A percentile compares a stretch with the other conserved stretches of the same genome.
phyloP scores from a whole-genome alignment of 2,329 filamentous ascomycete species.

The Aspergillus nomiae region DNA sequence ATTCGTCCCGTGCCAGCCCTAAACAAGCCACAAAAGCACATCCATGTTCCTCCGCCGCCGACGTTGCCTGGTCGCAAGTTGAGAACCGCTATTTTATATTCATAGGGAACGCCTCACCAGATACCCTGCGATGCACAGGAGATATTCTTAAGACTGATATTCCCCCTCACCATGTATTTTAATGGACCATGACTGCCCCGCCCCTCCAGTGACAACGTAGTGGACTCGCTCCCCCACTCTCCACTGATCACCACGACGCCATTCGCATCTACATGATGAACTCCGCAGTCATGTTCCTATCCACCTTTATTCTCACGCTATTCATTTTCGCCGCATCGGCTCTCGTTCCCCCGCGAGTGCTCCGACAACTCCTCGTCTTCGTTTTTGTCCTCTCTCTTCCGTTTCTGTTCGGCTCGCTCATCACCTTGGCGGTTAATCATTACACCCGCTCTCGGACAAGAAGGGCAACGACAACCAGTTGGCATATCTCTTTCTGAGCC shows the following conservation, averaged over 20 bases:
- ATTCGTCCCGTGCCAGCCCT: too few relatives aligned
- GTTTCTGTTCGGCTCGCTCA: background rate
- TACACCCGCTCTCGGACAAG: background rate
- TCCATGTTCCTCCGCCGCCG: too few relatives aligned
- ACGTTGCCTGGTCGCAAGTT: too few relatives aligned
- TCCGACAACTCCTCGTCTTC: background rate
- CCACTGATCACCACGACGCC: background rate
- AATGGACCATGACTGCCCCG: background rate
- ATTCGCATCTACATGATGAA: background rate
- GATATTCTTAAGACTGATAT: rapidly evolving
- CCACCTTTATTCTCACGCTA: background rate
- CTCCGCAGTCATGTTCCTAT: background rate
- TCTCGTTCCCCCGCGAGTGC: background rate
- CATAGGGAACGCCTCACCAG: too few relatives aligned
- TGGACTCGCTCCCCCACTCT: background rate
- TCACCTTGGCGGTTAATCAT: background rate
- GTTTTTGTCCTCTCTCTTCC: background rate
- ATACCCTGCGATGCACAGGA: background rate
- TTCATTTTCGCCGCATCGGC: background rate
- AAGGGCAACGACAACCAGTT: background rate
- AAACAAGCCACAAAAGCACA: too few relatives aligned
- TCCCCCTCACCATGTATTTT: background rate
- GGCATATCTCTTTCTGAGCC: background rate
- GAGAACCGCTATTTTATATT: too few relatives aligned
- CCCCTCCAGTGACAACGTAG: too few relatives aligned